Percentiles rank a stretch among this genome's conserved stretches.
Evolutionary conservation across 2,329 filamentous ascomycete genomes (phyloP).

Genomic region (Pseudogymnoascus sp.): DNA sequence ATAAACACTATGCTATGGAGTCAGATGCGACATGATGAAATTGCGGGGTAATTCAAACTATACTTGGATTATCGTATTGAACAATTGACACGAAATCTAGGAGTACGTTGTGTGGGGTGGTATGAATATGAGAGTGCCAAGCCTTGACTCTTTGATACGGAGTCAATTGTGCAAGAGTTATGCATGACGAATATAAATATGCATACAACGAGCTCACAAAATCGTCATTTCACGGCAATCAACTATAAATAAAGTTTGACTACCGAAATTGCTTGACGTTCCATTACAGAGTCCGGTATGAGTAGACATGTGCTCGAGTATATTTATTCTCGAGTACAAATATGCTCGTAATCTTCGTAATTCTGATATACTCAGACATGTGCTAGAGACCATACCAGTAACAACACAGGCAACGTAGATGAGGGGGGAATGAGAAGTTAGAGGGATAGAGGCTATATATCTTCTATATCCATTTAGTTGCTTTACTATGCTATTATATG

Average conservation of each 20-base stretch:
- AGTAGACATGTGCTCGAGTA: not conserved
- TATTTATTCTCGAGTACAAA: not conserved
- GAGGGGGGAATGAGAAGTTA: not conserved
- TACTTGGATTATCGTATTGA: not conserved
- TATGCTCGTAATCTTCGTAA: not conserved
- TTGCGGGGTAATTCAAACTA: not conserved
- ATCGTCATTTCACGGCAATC: not conserved
- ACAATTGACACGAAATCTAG: not conserved
- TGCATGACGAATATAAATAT: not conserved
- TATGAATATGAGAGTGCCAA: not conserved
- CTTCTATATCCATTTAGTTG: not conserved
- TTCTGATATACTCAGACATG: not conserved
- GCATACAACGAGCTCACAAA: not conserved
- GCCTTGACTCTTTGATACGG: not conserved
- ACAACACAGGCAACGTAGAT: not conserved
- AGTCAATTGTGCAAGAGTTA: slow-evolving; percentile 1
- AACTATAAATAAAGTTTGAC: not conserved
- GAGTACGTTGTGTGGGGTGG: not conserved
- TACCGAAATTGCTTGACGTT: not conserved
- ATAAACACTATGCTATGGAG: not conserved
- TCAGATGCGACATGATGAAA: not conserved
- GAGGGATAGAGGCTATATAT: not conserved
- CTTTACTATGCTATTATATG: not conserved
- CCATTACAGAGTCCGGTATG: not conserved
- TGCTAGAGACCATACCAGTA: not conserved